phyloP scores from a whole-genome alignment of 768 basidiomycete species.

The Leccinum sublutescens region DNA sequence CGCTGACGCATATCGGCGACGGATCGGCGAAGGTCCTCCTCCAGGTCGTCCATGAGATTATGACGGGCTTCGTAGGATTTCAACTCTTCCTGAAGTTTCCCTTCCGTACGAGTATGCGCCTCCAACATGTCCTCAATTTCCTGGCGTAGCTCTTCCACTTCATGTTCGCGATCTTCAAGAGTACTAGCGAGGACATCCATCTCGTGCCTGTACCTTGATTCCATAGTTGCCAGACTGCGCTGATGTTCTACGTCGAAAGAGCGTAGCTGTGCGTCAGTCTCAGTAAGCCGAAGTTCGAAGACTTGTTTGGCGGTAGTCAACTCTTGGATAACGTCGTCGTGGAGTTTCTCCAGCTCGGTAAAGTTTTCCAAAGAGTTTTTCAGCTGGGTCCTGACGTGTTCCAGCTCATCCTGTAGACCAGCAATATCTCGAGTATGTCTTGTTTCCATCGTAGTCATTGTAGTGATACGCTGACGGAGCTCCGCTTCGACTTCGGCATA shows the following conservation, averaged over 20 bases:
- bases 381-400: constrained; percentile 23
- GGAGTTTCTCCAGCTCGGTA: constrained; percentile 26
- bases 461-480: constrained; percentile 30
- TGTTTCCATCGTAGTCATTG: constrained; percentile 14
- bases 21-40: constrained; percentile 39
- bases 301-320: constrained; percentile 25
- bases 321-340: constrained; percentile 26
- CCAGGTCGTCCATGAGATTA: constrained; percentile 33
- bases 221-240: constrained; percentile 25
- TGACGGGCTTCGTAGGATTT: constrained; percentile 25
- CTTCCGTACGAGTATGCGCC: constrained; percentile 33
- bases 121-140: constrained; percentile 41
- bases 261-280: constrained; percentile 20
- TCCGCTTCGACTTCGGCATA: constrained; percentile 33
- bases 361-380: constrained; percentile 22
- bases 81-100: constrained; percentile 25
- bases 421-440: constrained; percentile 18
- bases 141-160: constrained; percentile 32
- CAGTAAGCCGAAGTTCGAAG: constrained; percentile 32
- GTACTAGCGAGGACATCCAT: constrained; percentile 38
- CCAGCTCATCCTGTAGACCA: constrained; percentile 25
- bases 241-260: constrained; percentile 31
- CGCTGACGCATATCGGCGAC: constrained; percentile 37
- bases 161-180: constrained; percentile 37
- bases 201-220: constrained; percentile 33